Base-by-base conservation (phyloP, 768 basidiomycete species). In the Panus rudis region DNA sequence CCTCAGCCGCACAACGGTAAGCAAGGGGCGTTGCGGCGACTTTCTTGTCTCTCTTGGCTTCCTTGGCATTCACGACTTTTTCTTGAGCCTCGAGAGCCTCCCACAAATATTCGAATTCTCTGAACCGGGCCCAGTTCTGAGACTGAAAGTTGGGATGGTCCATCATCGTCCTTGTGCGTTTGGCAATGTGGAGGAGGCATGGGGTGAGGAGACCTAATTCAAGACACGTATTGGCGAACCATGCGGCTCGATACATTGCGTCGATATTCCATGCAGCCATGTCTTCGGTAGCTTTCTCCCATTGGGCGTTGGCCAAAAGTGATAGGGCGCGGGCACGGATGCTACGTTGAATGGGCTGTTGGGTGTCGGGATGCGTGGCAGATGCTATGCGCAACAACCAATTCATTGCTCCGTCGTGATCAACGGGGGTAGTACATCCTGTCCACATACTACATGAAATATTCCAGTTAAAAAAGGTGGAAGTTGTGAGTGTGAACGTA, bases 1-100 rank as follows among this genome's bases (percentile, higher is more conserved):
- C 46, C 37, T 43, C 34, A 19, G 46, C 48, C 8, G 53, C 51
- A 43, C 53, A 55, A 13, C 43, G 20, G 28, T 52, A 55, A 30
- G 32, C 35, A 25, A 38, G 35, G 8, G 47, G 45, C 21, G 38
- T 45, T 17, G 41, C 42, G 6, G 24, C 48, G 6, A 45, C 33
- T 27, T 45, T 49, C 8, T 7, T 24, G 16, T 46, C 43, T 24
- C 43, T 39, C 19, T 33, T 25, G n/a, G 37, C 24, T 13, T 49
- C 31, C 28, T 37, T 22, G 0, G 25, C 33, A 14, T 39, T 25
- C 5, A 54, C 2, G 37, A 48, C 52, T 8, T 34, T 41, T 28
- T 42, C 21, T 12, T 42, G 47, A 12, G 32, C n/a, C 26, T 44
- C 47, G 26, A 44, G 17, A 2, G 30, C 45, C 14, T 41, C 20